Evolutionary conservation across 306 rosid species (phyloP).

Genomic region (Urtica urens): DNA sequence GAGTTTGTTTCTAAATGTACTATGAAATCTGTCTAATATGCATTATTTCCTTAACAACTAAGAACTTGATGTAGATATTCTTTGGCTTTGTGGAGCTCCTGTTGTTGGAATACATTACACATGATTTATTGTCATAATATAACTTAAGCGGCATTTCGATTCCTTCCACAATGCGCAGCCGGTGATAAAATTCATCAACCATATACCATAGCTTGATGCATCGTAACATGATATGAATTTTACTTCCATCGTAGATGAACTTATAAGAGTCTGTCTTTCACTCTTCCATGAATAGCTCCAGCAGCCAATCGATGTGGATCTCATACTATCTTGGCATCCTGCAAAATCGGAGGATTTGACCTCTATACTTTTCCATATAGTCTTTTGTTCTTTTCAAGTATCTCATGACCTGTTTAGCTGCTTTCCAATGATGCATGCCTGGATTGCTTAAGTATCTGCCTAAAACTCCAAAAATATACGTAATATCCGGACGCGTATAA

Average conservation of each 20-base stretch:
- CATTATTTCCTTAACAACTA: not conserved
- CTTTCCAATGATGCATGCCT: too few relatives aligned
- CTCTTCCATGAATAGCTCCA: slow-evolving; percentile 3
- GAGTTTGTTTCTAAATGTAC: not conserved
- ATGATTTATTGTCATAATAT: not conserved
- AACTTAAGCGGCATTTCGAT: not conserved
- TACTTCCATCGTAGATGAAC: not conserved
- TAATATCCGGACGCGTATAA: slow-evolving; percentile 2
- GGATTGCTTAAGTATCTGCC: slow-evolving; percentile 3
- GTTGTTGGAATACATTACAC: slow-evolving; percentile 1
- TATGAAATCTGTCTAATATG: not conserved
- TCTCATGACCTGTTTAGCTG: too few relatives aligned
- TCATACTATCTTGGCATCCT: too few relatives aligned
- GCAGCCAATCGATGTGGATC: too few relatives aligned
- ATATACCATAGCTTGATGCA: not conserved
- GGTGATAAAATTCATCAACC: not conserved
- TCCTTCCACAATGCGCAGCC: not conserved
- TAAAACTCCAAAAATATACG: slow-evolving; percentile 4
- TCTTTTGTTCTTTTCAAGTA: too few relatives aligned
- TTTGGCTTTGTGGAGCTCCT: not conserved
- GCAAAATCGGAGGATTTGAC: not conserved
- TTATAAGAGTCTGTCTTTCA: too few relatives aligned
- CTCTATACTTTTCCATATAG: not conserved
- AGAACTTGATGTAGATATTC: slow-evolving; percentile 1
- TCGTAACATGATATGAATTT: not conserved